Evolutionary conservation across 768 basidiomycete species (phyloP).

Genomic region (Kwoniella dejecticola): DNA sequence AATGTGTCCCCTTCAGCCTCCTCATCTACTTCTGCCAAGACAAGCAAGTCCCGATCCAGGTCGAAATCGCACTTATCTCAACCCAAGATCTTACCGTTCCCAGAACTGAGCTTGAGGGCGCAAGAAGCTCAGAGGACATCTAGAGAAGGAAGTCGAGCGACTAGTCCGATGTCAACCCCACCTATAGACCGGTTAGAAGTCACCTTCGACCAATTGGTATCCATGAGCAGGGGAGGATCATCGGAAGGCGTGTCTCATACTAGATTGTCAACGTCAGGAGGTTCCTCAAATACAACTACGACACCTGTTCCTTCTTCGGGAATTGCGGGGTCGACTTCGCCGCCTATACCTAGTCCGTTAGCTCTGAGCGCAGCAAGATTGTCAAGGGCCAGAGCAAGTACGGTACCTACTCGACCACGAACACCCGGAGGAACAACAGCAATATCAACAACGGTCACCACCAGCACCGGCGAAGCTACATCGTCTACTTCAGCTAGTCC

Average conservation of each 20-base stretch:
- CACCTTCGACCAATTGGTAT: conserved; percentile 19
- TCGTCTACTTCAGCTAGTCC: background rate
- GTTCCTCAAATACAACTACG: conserved; percentile 8
- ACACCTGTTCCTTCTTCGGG: background rate
- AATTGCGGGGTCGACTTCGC: conserved; percentile 18
- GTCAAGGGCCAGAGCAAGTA: conserved; percentile 12
- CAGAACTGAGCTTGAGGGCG: conserved; percentile 36
- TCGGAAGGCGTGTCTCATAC: conserved; percentile 1
- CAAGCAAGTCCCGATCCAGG: background rate
- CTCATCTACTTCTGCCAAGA: background rate
- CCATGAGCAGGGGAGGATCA: conserved; percentile 15
- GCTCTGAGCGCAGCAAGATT: conserved; percentile 3
- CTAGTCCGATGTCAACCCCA: conserved; percentile 16
- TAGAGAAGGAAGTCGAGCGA: conserved; percentile 24
- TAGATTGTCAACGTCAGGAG: background rate
- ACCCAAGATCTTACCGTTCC: conserved; percentile 47
- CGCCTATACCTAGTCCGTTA: conserved; percentile 21
- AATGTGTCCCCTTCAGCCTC: conserved; percentile 7
- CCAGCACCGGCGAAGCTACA: too few species aligned
- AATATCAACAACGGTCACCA: background rate
- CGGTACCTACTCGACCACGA: background rate
- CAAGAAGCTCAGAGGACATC: conserved; percentile 13
- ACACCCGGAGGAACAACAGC: background rate
- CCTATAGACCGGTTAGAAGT: conserved; percentile 16
- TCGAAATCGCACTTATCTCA: conserved; percentile 29